Conservation (phyloP, 2,329 filamentous ascomycete species). For the Monosporascus sp. region DNA sequence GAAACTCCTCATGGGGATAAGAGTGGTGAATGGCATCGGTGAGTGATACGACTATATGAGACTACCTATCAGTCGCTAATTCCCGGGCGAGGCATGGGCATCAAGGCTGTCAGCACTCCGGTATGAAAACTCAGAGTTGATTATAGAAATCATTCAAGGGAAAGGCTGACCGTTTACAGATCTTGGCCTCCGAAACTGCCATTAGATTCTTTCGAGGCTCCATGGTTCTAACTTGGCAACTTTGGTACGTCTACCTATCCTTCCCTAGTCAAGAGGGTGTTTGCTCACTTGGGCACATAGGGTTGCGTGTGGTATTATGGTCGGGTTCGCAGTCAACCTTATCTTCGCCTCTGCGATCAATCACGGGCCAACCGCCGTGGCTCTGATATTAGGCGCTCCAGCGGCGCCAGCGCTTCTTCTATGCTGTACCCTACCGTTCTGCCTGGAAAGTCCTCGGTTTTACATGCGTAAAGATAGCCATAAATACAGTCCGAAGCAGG, state of each 20-base stretch:
- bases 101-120: slow-evolving; percentile 38
- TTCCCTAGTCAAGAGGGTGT: neutral
- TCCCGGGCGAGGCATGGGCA: slow-evolving; percentile 31
- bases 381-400: slow-evolving; percentile 27
- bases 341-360: slow-evolving; percentile 18
- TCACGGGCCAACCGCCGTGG: slow-evolving; percentile 10
- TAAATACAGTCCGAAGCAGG: slow-evolving; percentile 24
- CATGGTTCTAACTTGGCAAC: slow-evolving; percentile 36
- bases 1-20: slow-evolving; percentile 25
- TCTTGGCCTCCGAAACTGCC: slow-evolving; percentile 37
- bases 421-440: slow-evolving; percentile 24
- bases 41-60: slow-evolving; percentile 8
- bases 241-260: slow-evolving; percentile 23
- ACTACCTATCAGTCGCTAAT: neutral
- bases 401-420: slow-evolving; percentile 24
- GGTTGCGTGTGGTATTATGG: slow-evolving; percentile 4
- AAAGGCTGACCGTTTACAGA: slow-evolving; percentile 7
- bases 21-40: slow-evolving; percentile 32
- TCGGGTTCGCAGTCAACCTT: slow-evolving; percentile 15
- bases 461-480: slow-evolving; percentile 28
- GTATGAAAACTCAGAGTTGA: neutral
- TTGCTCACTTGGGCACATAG: neutral
- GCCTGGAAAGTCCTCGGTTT: slow-evolving; percentile 30
- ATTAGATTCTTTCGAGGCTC: slow-evolving; percentile 39
- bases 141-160: neutral